Evolutionary conservation across 805 yeast genomes (phyloP).

Genomic region (Saccharomycopsis sp.): DNA sequence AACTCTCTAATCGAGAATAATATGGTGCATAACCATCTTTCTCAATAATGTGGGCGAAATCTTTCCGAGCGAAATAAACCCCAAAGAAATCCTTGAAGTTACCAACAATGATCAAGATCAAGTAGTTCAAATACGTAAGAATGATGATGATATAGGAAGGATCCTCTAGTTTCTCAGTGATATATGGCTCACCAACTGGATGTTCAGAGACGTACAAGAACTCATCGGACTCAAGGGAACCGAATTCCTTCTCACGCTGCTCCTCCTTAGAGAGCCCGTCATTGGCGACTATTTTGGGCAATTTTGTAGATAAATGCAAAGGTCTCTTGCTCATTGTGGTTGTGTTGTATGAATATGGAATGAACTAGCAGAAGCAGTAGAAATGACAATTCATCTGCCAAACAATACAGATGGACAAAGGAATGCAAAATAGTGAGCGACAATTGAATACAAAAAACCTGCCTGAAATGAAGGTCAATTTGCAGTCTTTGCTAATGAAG

Average conservation of each 20-base stretch:
- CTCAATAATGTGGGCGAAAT: slow-evolving; percentile 61
- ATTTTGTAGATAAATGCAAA: background rate
- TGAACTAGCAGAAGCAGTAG: background rate
- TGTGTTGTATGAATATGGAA: background rate
- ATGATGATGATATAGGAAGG: slow-evolving; percentile 79
- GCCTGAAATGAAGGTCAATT: background rate
- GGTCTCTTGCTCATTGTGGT: background rate
- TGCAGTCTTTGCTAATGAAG: too few relatives aligned
- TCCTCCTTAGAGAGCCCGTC: slow-evolving; percentile 26
- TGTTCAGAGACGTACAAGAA: slow-evolving; percentile 42
- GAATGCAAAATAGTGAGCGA: background rate
- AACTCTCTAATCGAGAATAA: slow-evolving; percentile 88
- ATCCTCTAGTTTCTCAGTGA: slow-evolving; percentile 45
- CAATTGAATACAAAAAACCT: background rate
- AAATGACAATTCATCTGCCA: background rate
- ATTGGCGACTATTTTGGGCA: slow-evolving; percentile 2
- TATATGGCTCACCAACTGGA: slow-evolving; percentile 39
- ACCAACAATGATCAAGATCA: slow-evolving; percentile 81
- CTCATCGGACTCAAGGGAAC: slow-evolving; percentile 39
- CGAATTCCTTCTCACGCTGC: slow-evolving; percentile 46
- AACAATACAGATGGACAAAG: background rate
- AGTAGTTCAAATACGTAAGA: slow-evolving; percentile 78
- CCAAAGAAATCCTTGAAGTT: slow-evolving; percentile 88
- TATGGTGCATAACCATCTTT: slow-evolving; percentile 93
- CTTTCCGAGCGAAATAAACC: slow-evolving; percentile 58